Evolutionary conservation across 176 grass and related monocot genomes (phyloP), one percentile per base, ranked within the genome.

Genomic region (Carex littledalei): DNA sequence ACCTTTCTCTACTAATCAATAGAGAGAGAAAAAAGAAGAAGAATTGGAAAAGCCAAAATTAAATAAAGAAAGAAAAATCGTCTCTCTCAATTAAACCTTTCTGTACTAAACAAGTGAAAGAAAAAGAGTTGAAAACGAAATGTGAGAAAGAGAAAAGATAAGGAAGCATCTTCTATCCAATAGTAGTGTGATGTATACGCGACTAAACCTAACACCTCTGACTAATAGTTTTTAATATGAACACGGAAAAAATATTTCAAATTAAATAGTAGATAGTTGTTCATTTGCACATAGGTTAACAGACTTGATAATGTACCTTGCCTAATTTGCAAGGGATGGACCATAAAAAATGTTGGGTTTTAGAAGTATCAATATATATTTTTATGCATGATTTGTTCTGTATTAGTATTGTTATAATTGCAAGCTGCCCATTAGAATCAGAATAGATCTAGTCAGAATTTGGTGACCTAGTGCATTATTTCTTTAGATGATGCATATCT

Each of bases 81-180:
- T 49, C 45, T 49, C 45, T 49, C 8, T 49, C 45, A 10, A 49
- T 49, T 49, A 11, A 50, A 47, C 45, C 47, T 50, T 11, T 50
- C 47, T 50, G 9, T 50, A 50, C 47, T 2, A 50, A 50, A 50
- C 9, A 50, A 50, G 10, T 15, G 41, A 8, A 45, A 72, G 5
- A 77, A 54, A 77, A 77, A 55, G 12, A 55, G 21, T 55, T 77
- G 73, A 77, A 77, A 77, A 53, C 5, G 45, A 77, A 55, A 77
- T 77, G 13, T 17, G 73, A 53, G 1, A 26, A 77, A 32, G 39
- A 20, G 2, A 29, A 67, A 41, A 17, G 81, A 83, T 83, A 83
- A 83, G 81, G 8, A 31, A n/a, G 81, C 43, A 83, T 83, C 63
- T 83, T 75, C 43, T 9, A 69, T 83, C 34, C 4, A 65, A 68